Conservation (phyloP, 73 alveolate species). For the Paramecium primaurelia region DNA sequence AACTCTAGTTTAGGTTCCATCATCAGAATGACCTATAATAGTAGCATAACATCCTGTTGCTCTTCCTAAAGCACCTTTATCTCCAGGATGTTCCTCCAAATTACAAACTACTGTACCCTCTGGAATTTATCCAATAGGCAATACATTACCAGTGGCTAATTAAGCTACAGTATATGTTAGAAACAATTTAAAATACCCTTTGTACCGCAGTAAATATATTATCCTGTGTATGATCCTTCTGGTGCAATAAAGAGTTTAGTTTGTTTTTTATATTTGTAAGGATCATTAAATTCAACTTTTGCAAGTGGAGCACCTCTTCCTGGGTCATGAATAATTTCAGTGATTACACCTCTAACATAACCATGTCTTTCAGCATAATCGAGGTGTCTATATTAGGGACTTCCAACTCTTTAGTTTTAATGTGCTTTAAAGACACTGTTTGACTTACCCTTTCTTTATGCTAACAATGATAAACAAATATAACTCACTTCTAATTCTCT, state of each 20-base stretch:
- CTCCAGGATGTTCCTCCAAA: constrained; percentile 91
- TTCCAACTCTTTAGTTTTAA: constrained; percentile 58
- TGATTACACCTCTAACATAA: constrained; percentile 65
- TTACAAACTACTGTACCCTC: constrained; percentile 93
- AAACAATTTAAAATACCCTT: constrained; percentile 63
- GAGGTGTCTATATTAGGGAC: constrained; percentile 52
- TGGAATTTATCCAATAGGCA: constrained; percentile 90
- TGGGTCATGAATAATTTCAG: constrained; percentile 92
- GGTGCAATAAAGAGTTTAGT: constrained; percentile 92
- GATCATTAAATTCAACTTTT: constrained; percentile 94
- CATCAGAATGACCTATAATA: constrained; percentile 90
- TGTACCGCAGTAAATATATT: constrained; percentile 90
- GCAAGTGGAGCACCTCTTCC: constrained; percentile 97
- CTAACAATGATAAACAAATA: not conserved
- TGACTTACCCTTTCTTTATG: constrained; percentile 65
- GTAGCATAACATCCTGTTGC: constrained; percentile 92
- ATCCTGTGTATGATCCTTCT: constrained; percentile 94
- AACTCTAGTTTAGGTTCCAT: constrained; percentile 65
- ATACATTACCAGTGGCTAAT: constrained; percentile 90
- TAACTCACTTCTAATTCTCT: constrained; percentile 37
- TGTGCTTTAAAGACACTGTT: constrained; percentile 58
- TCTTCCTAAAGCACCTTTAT: constrained; percentile 90
- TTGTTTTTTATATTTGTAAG: constrained; percentile 87
- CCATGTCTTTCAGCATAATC: constrained; percentile 67
- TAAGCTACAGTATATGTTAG: constrained; percentile 60